Evolutionary conservation across 2,329 filamentous ascomycete genomes (phyloP), one percentile per base, ranked within the genome.

Genomic region (Colletotrichum horii): DNA sequence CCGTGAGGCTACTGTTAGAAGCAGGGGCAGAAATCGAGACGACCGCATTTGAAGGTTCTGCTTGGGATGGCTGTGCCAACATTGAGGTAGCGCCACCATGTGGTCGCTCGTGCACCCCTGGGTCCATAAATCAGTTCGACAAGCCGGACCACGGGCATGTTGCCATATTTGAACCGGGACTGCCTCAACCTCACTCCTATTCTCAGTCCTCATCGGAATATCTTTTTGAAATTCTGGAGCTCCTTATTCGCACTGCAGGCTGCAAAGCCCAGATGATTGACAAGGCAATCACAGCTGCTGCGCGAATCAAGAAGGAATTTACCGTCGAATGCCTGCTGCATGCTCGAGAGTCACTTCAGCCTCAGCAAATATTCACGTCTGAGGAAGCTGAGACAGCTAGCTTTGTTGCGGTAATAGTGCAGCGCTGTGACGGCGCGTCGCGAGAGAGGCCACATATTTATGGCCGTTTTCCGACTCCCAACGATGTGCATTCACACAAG

Each of bases 1-100:
- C 77, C 0, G 82, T 82, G 1, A 56, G 67, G 2, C 71, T 83
- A 8, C 71, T 84, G 3, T 77, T 83, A 4, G 68, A 79, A 4
- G 81, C 80, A 1, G 82, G 82, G 4, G 80, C 81, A 9, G 68
- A 78, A 58, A 60, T 68, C 6, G 43, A 75, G 6, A 65, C 15
- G 48, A 28, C 19, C 8, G 3, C 28, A 8, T 71, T 58, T 14
- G 61, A 48, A 14, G 43, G 69, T 4, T 71, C 69, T 16, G 60
- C 69, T 6, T 71, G 69, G 69, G n/a, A 71, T 15, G 69, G 28
- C 30, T 71, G 69, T 22, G 69, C 60, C 5, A 34, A 34, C 7
- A 48, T 71, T 19, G 30, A 71, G 38, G 43, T 52, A 22, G 43
- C 43, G 11, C 43, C 43, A 52, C 43, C 43, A 24, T 3, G 12